These are phyloP conservation scores for Cryptococcus sp. DNA, from an alignment of 1,284 basidiomycete genomes.

Conservation along the genomic window DNA sequence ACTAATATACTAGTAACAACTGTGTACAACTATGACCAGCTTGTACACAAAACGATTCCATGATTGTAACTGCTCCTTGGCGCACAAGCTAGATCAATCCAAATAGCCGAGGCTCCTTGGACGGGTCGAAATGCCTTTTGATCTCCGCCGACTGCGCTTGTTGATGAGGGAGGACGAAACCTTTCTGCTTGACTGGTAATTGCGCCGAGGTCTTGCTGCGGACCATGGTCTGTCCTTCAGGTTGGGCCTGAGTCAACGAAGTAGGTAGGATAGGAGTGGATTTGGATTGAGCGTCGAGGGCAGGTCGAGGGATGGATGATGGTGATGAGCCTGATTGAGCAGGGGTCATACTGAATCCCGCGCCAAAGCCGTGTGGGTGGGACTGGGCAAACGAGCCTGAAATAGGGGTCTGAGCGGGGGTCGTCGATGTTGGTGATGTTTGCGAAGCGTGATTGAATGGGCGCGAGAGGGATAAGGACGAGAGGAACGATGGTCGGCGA, in stretches of 20 bases:
- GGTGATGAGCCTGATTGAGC: too few relatives aligned
- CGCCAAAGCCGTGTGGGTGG: background rate
- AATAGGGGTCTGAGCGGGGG: conserved; percentile 3
- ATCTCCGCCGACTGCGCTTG: background rate
- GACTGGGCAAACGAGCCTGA: background rate
- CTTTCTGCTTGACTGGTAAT: conserved; percentile 15
- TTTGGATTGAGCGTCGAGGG: too few relatives aligned
- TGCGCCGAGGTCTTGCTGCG: conserved; percentile 18
- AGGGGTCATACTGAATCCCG: background rate
- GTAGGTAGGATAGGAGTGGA: too few relatives aligned
- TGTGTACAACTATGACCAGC: too few relatives aligned
- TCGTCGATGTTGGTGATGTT: conserved; percentile 2
- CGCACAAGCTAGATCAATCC: conserved; percentile 28
- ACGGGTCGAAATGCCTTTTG: conserved; percentile 46
- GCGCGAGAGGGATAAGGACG: conserved; percentile 14
- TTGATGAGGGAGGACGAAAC: conserved; percentile 4
- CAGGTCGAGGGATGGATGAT: background rate
- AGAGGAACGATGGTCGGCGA: conserved; percentile 24
- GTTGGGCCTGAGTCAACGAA: too few relatives aligned
- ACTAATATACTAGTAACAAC: too few relatives aligned
- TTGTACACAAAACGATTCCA: too few relatives aligned
- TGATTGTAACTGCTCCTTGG: too few relatives aligned
- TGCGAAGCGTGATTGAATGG: conserved; percentile 13
- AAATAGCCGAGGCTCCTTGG: conserved; percentile 42
- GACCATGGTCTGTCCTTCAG: conserved; percentile 3